A percentile compares a stretch with the other conserved stretches of the same genome.
phyloP scores from a whole-genome alignment of 2,329 filamentous ascomycete species.

The Aschersonia sp. region DNA sequence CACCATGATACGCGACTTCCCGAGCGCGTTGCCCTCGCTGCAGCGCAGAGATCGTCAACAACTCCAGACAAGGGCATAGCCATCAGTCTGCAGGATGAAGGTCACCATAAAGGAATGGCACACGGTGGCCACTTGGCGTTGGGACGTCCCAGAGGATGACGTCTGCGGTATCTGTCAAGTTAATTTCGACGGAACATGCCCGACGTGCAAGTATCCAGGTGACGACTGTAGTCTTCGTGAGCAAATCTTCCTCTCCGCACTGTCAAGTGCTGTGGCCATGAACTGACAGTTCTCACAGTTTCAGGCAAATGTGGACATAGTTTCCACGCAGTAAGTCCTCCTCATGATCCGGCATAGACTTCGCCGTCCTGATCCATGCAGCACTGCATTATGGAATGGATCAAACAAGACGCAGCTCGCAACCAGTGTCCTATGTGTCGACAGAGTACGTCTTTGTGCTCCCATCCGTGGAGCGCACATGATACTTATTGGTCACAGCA shows the following conservation, averaged over 20 bases:
- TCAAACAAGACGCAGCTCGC: slow-evolving; percentile 84
- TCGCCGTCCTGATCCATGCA: slow-evolving; percentile 18
- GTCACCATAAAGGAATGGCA: slow-evolving; percentile 90
- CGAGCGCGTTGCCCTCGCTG: not conserved
- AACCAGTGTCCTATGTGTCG: slow-evolving; percentile 97
- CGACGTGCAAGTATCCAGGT: slow-evolving; percentile 93
- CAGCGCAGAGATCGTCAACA: too few relatives aligned
- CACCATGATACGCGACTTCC: not conserved
- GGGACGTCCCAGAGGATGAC: slow-evolving; percentile 95
- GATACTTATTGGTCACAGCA: slow-evolving; percentile 10
- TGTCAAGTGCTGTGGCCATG: not conserved
- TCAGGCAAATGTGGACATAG: slow-evolving; percentile 95
- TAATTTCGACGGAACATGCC: slow-evolving; percentile 94
- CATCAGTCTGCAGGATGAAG: slow-evolving; percentile 53
- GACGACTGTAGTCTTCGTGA: slow-evolving; percentile 86
- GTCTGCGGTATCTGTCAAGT: slow-evolving; percentile 98
- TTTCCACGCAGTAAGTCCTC: slow-evolving; percentile 72
- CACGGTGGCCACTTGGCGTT: slow-evolving; percentile 90
- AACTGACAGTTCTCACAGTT: slow-evolving; percentile 39
- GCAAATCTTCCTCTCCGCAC: slow-evolving; percentile 12
- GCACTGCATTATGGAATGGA: slow-evolving; percentile 95
- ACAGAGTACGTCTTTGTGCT: slow-evolving; percentile 47
- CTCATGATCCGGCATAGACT: not conserved
- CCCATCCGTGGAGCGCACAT: not conserved
- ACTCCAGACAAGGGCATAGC: not conserved